Evolutionary conservation across 768 basidiomycete genomes (phyloP).

Genomic region (Cantharellus anzutake): DNA sequence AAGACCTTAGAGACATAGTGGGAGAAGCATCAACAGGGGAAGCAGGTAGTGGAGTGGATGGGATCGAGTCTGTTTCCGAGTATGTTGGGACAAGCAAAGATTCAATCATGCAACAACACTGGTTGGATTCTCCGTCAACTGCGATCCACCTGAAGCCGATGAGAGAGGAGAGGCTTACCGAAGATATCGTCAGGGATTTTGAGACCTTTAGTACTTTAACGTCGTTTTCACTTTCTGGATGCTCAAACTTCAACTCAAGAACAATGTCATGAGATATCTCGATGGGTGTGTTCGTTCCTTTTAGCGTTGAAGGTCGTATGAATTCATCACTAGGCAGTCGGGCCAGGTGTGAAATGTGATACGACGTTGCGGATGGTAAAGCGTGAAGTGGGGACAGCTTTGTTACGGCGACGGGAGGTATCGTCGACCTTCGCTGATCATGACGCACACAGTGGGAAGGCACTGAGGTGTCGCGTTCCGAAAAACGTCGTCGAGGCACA

Average conservation of each 20-base stretch:
- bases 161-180: neutral
- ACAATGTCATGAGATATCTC: constrained; percentile 3
- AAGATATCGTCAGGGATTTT: neutral
- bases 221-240: neutral
- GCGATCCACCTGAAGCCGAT: neutral
- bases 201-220: neutral
- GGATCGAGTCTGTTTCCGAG: neutral
- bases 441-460: neutral
- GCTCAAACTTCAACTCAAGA: neutral
- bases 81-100: neutral
- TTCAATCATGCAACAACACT: constrained; percentile 1
- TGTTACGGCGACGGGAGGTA: neutral
- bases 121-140: neutral
- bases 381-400: neutral
- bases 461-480: neutral
- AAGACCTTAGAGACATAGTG: too few species aligned
- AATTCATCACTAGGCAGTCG: constrained; percentile 10
- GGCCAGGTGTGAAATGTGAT: constrained; percentile 8
- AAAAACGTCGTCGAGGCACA: neutral
- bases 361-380: constrained; percentile 5
- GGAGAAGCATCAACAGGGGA: too few species aligned
- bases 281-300: constrained; percentile 8
- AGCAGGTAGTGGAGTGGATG: too few species aligned
- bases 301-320: constrained; percentile 9
- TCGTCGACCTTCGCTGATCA: too few species aligned